Base-by-base conservation (phyloP, 257 asterid species). In the Catharanthus roseus region DNA sequence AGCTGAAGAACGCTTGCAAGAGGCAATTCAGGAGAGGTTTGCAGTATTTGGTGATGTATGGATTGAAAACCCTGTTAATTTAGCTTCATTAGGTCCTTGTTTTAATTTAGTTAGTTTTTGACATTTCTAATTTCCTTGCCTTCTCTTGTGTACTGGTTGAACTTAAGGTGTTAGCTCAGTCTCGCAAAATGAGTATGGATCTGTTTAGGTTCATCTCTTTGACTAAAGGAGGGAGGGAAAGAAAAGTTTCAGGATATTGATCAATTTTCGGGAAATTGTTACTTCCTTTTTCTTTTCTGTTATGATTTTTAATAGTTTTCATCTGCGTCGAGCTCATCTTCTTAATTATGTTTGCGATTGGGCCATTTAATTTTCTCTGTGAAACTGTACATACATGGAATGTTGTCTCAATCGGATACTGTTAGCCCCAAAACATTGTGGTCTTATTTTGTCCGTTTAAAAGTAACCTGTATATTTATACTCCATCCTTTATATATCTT, bases 1-100 rank as follows among this genome's bases (percentile, higher is more conserved):
- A 85, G 99, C 97, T 24, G 99, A 95, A 84, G 92, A 89, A 80
- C 96, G 86, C 77, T 83, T 95, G 76, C 99, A 95, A 82, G 96
- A 85, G 80, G 96, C 99, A 56, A 95, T 95, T 77, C 97, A 89
- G 85, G 97, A 95, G 82, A 95, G 88, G 80, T 95, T 93, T 85
- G 89, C 96, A 11, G 95, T 91, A 73, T 85, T 93, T 79, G 93
- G 99, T 88, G 97, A 93, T 79, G 99, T 93, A 89, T 72, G 85
- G 63, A 6, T 72, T 31, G n/a, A 55, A 53, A 63, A 47, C 28
- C 23, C 53, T 41, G 55, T 68, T 61, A 42, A 45, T 38, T 62
- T 11, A 39, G 47, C 54, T n/a, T 67, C 21, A 66, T 55, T 56
- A 36, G 26, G 38, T 66, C 54, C 26, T 73, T 49, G 65, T 55